Evolutionary conservation across 164 flowering plant genomes (phyloP).

Genomic region (Macadamia tetraphylla): DNA sequence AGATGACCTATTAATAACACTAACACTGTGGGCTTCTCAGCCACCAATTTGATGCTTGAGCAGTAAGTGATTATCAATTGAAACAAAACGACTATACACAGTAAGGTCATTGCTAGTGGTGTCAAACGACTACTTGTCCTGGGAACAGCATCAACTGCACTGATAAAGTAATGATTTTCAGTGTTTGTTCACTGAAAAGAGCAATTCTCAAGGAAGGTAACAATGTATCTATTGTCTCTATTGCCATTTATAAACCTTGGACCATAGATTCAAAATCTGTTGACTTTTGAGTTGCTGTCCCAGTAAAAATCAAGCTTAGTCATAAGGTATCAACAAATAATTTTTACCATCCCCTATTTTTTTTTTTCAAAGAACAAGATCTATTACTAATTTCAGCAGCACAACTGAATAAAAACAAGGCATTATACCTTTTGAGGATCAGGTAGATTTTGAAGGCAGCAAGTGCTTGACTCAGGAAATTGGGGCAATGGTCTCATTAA

Average conservation of each 20-base stretch:
- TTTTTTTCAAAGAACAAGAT: not conserved
- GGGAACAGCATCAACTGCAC: no score
- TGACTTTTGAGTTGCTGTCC: no score
- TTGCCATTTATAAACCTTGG: no score
- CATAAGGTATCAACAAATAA: no score
- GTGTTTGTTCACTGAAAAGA: not conserved
- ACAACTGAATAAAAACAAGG: not conserved
- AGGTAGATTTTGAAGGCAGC: conserved; percentile 5
- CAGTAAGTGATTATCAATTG: no score
- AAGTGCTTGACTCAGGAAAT: conserved; percentile 11
- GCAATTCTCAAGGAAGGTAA: not conserved
- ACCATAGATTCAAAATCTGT: no score
- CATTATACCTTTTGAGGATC: conserved; percentile 21
- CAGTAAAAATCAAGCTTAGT: no score
- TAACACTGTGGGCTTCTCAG: not conserved
- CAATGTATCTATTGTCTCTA: not conserved
- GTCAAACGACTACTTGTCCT: no score
- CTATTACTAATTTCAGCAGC: not conserved
- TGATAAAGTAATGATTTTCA: not conserved
- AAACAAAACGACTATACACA: no score
- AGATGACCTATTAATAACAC: not conserved
- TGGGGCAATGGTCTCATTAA: conserved; percentile 11
- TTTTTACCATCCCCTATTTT: no score
- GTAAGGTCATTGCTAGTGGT: no score
- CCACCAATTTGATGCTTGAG: no score